Conservation (phyloP, 2,329 filamentous ascomycete genomes). For the Exophiala bonariae region DNA sequence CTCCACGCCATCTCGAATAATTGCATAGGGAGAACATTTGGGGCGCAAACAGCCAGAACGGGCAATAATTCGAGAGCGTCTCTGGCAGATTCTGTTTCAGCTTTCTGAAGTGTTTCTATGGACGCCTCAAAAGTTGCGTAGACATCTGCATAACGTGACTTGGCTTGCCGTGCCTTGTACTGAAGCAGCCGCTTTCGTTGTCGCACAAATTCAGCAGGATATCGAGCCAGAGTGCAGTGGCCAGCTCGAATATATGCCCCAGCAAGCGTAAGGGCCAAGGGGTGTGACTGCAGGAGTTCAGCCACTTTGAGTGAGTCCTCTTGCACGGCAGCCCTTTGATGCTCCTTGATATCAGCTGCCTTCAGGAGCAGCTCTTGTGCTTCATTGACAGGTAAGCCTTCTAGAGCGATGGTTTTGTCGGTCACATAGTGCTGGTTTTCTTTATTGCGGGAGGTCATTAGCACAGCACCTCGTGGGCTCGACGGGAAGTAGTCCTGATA, state of each 20-base stretch:
- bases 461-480: conserved; percentile 9
- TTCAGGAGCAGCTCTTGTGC: conserved; percentile 16
- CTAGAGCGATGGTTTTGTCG: conserved; percentile 5
- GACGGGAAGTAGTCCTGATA: conserved; percentile 22
- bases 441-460: conserved; percentile 23
- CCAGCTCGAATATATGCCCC: conserved; percentile 30
- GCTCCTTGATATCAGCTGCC: conserved; percentile 4
- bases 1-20: conserved; percentile 34
- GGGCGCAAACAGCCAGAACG: conserved; percentile 32
- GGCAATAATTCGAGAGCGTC: conserved; percentile 33
- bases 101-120: conserved; percentile 25
- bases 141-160: conserved; percentile 36
- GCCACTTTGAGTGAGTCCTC: conserved; percentile 13
- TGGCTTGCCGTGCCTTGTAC: conserved; percentile 29
- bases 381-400: conserved; percentile 11
- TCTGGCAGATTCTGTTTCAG: background rate
- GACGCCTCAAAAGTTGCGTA: conserved; percentile 41
- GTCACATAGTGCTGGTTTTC: conserved; percentile 22
- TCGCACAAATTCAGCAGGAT: conserved; percentile 25
- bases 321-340: conserved; percentile 1
- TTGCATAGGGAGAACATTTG: conserved; percentile 29
- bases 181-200: conserved; percentile 32
- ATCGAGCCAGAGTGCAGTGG: conserved; percentile 29
- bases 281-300: conserved; percentile 18
- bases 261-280: conserved; percentile 24